Evolutionary conservation across 1,284 basidiomycete genomes (phyloP).

Genomic region (Cutaneotrichosporon cyanovorans): DNA sequence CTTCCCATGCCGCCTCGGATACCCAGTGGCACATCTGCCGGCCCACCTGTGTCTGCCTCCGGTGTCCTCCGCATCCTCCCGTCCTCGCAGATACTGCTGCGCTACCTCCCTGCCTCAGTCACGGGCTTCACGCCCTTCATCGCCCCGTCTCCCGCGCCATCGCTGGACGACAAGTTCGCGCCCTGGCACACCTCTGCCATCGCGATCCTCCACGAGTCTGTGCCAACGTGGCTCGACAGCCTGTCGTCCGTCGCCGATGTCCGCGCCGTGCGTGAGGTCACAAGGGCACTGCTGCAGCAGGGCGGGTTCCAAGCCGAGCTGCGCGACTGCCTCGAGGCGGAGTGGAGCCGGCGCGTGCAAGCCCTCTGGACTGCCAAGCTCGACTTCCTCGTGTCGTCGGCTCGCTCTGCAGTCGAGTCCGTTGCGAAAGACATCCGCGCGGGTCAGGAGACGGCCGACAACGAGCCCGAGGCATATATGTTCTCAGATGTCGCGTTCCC

Average conservation of each 20-base stretch:
- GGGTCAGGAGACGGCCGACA: slow-evolving; percentile 6
- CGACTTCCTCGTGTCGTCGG: slow-evolving; percentile 20
- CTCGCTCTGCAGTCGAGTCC: slow-evolving; percentile 18
- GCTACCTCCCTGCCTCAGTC: slow-evolving; percentile 39
- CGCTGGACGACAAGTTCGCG: slow-evolving; percentile 32
- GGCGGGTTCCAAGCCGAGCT: slow-evolving; percentile 25
- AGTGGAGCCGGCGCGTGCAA: slow-evolving; percentile 37
- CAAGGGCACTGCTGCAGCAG: slow-evolving; percentile 22
- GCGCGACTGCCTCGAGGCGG: slow-evolving; percentile 25
- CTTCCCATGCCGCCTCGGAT: slow-evolving; percentile 24
- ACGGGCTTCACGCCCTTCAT: slow-evolving; percentile 44
- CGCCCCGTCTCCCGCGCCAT: slow-evolving; percentile 57
- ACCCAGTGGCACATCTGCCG: slow-evolving; percentile 12
- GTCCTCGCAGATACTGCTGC: slow-evolving; percentile 43
- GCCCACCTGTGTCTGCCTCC: slow-evolving; percentile 28
- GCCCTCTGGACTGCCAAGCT: slow-evolving; percentile 38
- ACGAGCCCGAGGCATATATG: slow-evolving; percentile 29
- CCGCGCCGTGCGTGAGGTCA: slow-evolving; percentile 30
- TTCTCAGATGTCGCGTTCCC: slow-evolving; percentile 39
- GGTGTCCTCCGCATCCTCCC: slow-evolving; percentile 40
- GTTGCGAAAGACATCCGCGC: slow-evolving; percentile 22
- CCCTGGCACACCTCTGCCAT: slow-evolving; percentile 33
- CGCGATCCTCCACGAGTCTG: slow-evolving; percentile 23
- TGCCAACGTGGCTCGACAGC: slow-evolving; percentile 30
- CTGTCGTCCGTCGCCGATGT: slow-evolving; percentile 36